Base-by-base conservation (phyloP, 305 asterid species). In the Ruellia speciosa region DNA sequence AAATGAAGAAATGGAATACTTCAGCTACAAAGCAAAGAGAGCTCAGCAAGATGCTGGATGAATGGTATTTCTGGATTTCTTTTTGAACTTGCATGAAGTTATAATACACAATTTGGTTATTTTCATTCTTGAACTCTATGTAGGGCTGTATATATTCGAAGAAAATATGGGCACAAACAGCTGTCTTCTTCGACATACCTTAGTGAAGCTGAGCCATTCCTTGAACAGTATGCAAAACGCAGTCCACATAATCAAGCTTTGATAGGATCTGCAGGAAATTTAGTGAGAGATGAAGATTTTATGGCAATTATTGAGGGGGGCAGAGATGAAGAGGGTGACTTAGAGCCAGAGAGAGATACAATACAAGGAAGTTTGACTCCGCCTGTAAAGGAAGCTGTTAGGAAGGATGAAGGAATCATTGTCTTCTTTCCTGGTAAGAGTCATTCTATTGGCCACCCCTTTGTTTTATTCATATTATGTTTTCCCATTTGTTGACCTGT, bases 1-100 rank as follows among this genome's bases (percentile, higher is more conserved):
- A 93, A 83, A 84, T 86, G 99, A 76, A 86, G 81, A 93, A 74
- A 68, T 93, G 99, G 99, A 88, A 93, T 68, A 88, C 97, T 57
- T 88, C 97, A 65, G 75, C 95, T 58, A 79, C 83, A 58, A 93
- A 93, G 80, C 96, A 81, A 75, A 76, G 69, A 66, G 92, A 83
- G 69, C 80, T 93, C 60, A 81, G 85, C 92, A 78, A 77, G 75
- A 84, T 93, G 97, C 86, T 93, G 69, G 99, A 88, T 70, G 97
- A 93, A 78, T 92, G 99, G 99, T 92, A 85, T 56, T 64, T 71
- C 52, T 72, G 49, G 54, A 73, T 72, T 71, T 59, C 24, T 52
- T 59, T 69, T 41, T 18, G 60, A 59, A 57, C 69, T 34, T 56
- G 58, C 56, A 33, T 53, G 67, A 64, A 51, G 56, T 66, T 67